phyloP scores from a whole-genome alignment of 805 yeast species.

The Groenewaldozyma tartarivorans region DNA sequence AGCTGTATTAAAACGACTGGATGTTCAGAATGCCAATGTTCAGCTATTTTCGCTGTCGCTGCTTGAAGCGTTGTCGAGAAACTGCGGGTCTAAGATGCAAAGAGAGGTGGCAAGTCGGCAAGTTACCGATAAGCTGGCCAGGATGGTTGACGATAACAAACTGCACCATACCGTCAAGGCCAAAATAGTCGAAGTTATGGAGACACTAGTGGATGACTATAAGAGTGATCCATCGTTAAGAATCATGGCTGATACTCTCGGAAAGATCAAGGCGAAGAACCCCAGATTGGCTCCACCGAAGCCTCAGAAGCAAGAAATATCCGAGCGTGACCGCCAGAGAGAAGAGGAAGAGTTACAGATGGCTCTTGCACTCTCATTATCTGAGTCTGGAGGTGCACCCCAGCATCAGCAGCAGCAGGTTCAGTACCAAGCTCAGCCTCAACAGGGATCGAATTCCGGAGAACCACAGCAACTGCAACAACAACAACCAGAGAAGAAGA shows the following conservation, averaged over 20 bases:
- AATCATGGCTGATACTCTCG: conserved; percentile 55
- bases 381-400: conserved; percentile 31
- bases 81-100: conserved; percentile 63
- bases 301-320: conserved; percentile 47
- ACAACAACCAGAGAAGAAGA: conserved; percentile 5
- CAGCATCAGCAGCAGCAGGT: conserved; percentile 16
- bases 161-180: conserved; percentile 62
- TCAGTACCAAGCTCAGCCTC: conserved; percentile 16
- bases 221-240: conserved; percentile 65
- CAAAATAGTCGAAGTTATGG: conserved; percentile 55
- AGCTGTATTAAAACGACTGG: conserved; percentile 39
- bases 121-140: conserved; percentile 40
- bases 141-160: conserved; percentile 41
- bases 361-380: conserved; percentile 64
- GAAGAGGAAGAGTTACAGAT: conserved; percentile 78
- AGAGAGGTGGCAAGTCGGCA: conserved; percentile 50
- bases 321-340: conserved; percentile 34
- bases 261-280: conserved; percentile 35
- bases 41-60: conserved; percentile 46
- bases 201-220: conserved; percentile 57
- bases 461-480: conserved; percentile 25
- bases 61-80: conserved; percentile 57
- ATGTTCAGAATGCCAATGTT: conserved; percentile 52
- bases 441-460: conserved; percentile 12
- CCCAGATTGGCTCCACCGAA: conserved; percentile 40